These are phyloP conservation scores for Papiliotrema laurentii DNA, from an alignment of 1,284 basidiomycete genomes.

Conservation along the genomic window DNA sequence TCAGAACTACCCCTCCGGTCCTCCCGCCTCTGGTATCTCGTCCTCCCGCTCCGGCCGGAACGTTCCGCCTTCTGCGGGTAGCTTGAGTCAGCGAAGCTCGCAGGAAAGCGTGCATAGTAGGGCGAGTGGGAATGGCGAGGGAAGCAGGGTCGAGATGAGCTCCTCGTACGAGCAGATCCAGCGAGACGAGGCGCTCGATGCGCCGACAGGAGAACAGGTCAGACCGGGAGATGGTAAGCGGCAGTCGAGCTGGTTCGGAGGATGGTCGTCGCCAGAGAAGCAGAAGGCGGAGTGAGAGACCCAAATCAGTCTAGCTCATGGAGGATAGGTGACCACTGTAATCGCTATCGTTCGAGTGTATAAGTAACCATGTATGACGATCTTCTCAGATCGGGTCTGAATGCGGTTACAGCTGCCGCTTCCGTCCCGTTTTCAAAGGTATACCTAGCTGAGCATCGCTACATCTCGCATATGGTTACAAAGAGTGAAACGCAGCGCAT, in stretches of 20 bases:
- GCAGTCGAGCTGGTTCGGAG: slow-evolving; percentile 36
- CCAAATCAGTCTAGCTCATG: too few species aligned
- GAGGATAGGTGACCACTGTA: too few species aligned
- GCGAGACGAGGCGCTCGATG: slow-evolving; percentile 24
- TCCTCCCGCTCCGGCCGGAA: not conserved
- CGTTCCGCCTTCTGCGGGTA: not conserved
- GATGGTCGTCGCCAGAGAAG: slow-evolving; percentile 15
- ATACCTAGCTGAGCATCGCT: not conserved
- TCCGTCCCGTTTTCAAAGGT: too few species aligned
- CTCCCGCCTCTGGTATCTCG: not conserved
- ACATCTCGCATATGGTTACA: not conserved
- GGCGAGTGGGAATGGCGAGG: not conserved
- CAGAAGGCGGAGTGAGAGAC: slow-evolving; percentile 14
- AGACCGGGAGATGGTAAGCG: slow-evolving; percentile 21
- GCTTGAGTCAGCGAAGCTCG: slow-evolving; percentile 1
- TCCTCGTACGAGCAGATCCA: slow-evolving; percentile 20
- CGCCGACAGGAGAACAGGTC: not conserved
- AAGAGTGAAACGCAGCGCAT: too few species aligned
- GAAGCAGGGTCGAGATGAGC: slow-evolving; percentile 9
- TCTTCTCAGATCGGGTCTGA: not conserved
- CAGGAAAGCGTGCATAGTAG: slow-evolving; percentile 9
- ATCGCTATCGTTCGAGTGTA: too few species aligned
- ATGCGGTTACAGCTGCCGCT: too few species aligned
- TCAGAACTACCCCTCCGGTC: not conserved
- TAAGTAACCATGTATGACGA: not conserved